Evolutionary conservation across 371 early-diverging fungal genomes (phyloP), one percentile per base, ranked within the genome.

Genomic region (Mortierella sp.): DNA sequence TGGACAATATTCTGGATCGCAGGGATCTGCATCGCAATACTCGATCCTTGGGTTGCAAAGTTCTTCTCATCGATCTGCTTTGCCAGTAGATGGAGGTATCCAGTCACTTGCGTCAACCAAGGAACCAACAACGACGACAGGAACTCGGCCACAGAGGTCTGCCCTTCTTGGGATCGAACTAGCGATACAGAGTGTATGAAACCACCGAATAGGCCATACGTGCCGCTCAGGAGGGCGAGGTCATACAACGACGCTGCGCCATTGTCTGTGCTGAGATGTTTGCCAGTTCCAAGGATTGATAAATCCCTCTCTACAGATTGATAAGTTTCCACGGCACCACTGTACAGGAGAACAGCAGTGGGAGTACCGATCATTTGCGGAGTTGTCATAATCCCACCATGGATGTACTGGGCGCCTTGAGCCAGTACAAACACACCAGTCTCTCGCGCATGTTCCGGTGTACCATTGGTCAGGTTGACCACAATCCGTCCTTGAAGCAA

Each of bases 1-100:
- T 60, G 37, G 10, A 52, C 53, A 27, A 60, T 60, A 16, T 60
- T 50, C 19, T 52, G 29, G 14, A 60, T 7, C 31, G 60, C 60
- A 8, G 60, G 60, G 28, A 60, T 17, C 29, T 60, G 60, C 60
- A 60, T 60, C 22, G 29, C 52, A 27, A 60, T 29, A 29, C 51
- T 51, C 14, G 60, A 50, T 10, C 60, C 60, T 25, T 21, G 17
- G 3, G 52, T 21, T 21, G 60, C 5, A 21, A 41, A 60, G 28
- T 60, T 31, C 16, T 37, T 49, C 14, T 44, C 29, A 4, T 60
- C 60, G 14, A 60, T 60, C 60, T 60, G 60, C 44, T 50, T 25
- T 7, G 44, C 60, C 43, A 60, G 17, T n/a, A 52, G 3, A 19
- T 52, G 5, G 27, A 52, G 24, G 52, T 60, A 60, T 21, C 34